Base-by-base conservation (phyloP, 1,284 basidiomycete species). In the Veloboletus limbatus region DNA sequence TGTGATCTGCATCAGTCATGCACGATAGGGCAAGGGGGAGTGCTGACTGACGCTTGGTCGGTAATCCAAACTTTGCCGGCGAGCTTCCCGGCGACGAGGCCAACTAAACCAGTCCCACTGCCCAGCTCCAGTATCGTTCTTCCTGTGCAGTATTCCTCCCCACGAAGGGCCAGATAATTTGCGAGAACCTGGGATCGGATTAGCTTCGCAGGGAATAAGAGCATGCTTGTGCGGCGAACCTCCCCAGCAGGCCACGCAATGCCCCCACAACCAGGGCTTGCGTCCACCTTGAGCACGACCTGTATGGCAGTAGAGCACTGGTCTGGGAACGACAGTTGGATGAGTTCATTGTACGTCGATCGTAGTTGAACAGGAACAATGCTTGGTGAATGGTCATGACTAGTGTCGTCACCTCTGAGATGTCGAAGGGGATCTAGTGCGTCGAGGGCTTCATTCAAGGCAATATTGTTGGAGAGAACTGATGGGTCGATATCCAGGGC, bases 221-320 rank as follows among this genome's bases (percentile, higher is more conserved):
- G n/a, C n/a, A n/a, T n/a, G n/a, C n/a, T n/a, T n/a, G n/a, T n/a
- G n/a, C n/a, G n/a, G 52, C 59, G 38, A 43, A 93, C 92, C 77
- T 94, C 82, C 52, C 92, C 93, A 11, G 93, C 88, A 4, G 91
- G 92, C 93, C 93, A 97, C 10, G 92, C 84, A 38, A 93, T 79
- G 0, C 93, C 93, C 13, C 93, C 93, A 63, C 94, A 97, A 3
- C 93, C 93, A 18, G 85, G 88, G 32, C 81, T 77, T 24, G 90
- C 82, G 62, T 94, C 90, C 3, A 92, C 76, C 26, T 71, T 68
- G 34, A 92, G 74, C 35, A 63, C 63, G 49, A 85, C 68, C 2
- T 66, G 57, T 52, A 81, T 58, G 21, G 59, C 54, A 22, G 55
- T 51, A 35, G 63, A 57, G 43, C 55, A 43, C 4, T 47, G 40